Percentiles rank a stretch among this genome's conserved stretches.
phyloP scores from a whole-genome alignment of 2,329 filamentous ascomycete species.

The Arthrocladium fulminans region DNA sequence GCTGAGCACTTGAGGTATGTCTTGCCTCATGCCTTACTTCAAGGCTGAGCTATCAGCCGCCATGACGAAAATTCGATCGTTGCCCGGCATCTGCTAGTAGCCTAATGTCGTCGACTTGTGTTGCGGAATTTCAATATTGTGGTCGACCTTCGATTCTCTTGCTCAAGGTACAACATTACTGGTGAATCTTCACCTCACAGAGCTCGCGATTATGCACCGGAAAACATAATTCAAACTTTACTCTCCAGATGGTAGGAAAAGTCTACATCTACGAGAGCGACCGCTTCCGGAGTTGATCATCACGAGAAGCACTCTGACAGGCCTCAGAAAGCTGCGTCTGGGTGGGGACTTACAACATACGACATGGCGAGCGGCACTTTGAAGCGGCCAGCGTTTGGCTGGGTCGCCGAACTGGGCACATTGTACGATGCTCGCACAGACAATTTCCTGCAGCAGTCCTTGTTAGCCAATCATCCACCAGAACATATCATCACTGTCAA shows the following conservation, averaged over 20 bases:
- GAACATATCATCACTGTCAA: constrained; percentile 2
- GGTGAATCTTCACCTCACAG: no score
- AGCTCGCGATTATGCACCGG: no score
- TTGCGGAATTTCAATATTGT: background rate
- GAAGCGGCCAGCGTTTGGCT: constrained; percentile 12
- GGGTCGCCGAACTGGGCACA: constrained; percentile 14
- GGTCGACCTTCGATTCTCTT: background rate
- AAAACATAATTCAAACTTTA: no score
- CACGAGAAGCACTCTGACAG: no score
- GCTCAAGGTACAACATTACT: no score
- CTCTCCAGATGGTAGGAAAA: no score
- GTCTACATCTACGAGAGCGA: no score
- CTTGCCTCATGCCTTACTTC: background rate
- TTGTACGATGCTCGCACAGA: constrained; percentile 19
- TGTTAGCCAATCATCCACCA: constrained; percentile 10
- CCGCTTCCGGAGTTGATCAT: no score
- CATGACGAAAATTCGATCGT: background rate
- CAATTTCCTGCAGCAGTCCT: constrained; percentile 10
- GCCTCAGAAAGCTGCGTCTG: no score
- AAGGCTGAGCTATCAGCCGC: background rate
- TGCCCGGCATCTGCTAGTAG: no score
- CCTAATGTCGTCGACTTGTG: background rate
- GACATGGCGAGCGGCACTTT: background rate
- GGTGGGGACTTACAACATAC: background rate
- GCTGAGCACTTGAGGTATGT: background rate